Evolutionary conservation across 2,329 filamentous ascomycete species (phyloP).

Genomic region (Microdochium trichocladiopsis): DNA sequence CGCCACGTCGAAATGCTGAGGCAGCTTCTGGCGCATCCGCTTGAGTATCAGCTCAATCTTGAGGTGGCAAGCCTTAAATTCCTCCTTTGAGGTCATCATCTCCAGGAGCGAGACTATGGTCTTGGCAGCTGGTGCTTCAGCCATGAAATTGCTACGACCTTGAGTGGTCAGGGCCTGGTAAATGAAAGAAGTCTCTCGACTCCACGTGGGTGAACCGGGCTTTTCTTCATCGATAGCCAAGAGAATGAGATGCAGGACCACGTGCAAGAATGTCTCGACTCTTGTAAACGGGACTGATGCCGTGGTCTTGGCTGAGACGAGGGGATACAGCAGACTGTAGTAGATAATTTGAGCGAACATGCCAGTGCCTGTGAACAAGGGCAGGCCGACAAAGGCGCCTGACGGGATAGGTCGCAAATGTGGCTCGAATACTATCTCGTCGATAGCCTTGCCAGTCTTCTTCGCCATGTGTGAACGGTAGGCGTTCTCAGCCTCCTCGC

Average conservation of each 20-base stretch:
- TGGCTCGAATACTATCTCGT: constrained; percentile 89
- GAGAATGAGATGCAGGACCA: constrained; percentile 80
- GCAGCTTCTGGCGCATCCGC: constrained; percentile 77
- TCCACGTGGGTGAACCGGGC: constrained; percentile 18
- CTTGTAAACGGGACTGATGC: constrained; percentile 73
- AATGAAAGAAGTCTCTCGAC: constrained; percentile 54
- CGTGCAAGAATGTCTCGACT: constrained; percentile 85
- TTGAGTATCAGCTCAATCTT: constrained; percentile 81
- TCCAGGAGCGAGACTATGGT: constrained; percentile 60
- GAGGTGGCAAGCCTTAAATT: constrained; percentile 74
- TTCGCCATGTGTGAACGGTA: constrained; percentile 85
- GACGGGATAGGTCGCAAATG: constrained; percentile 68
- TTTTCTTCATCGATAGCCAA: constrained; percentile 81
- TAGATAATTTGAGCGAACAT: constrained; percentile 89
- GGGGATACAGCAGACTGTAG: constrained; percentile 76
- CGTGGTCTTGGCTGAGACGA: constrained; percentile 61
- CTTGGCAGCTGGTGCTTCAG: constrained; percentile 46
- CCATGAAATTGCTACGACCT: constrained; percentile 55
- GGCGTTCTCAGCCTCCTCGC: constrained; percentile 87
- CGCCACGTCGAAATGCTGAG: constrained; percentile 62
- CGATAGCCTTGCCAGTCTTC: constrained; percentile 70
- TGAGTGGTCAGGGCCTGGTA: constrained; percentile 59
- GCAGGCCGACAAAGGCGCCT: constrained; percentile 70
- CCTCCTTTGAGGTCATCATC: constrained; percentile 57
- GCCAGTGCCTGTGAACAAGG: constrained; percentile 74